These are phyloP conservation scores for Pneumocystis oryctolagi DNA, from an alignment of 1,139 yeast species.

Conservation along the genomic window DNA sequence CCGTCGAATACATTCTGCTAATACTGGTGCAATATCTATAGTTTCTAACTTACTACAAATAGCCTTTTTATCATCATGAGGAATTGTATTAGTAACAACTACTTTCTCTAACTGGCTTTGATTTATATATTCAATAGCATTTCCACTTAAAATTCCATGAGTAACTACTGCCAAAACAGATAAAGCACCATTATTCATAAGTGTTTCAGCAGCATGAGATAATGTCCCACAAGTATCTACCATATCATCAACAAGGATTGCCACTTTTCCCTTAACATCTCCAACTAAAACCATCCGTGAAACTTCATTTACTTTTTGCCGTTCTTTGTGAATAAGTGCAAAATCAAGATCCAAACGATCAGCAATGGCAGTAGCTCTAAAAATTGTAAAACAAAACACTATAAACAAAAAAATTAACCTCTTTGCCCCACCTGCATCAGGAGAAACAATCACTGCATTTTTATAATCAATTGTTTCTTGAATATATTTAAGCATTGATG, in stretches of 20 bases:
- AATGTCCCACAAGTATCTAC: conserved; percentile 97
- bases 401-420: conserved; percentile 95
- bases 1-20: conserved; percentile 94
- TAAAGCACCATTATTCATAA: conserved; percentile 65
- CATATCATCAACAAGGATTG: conserved; percentile 92
- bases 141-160: conserved; percentile 83
- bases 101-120: conserved; percentile 62
- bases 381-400: conserved; percentile 62
- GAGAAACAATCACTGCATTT: conserved; percentile 77
- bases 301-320: conserved; percentile 72
- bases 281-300: conserved; percentile 93
- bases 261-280: conserved; percentile 74
- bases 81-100: conserved; percentile 90
- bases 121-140: conserved; percentile 72
- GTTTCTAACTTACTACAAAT: conserved; percentile 63
- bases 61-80: conserved; percentile 61
- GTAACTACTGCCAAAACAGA: conserved; percentile 89
- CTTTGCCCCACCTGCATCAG: conserved; percentile 99
- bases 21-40: conserved; percentile 72
- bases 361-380: conserved; percentile 75
- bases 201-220: conserved; percentile 87
- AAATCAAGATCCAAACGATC: conserved; percentile 81
- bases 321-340: conserved; percentile 91
- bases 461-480: conserved; percentile 40
- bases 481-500: conserved; percentile 79